Percentiles rank a stretch among this genome's conserved stretches.
These are phyloP conservation scores for Quercus aquifolioides DNA, from an alignment of 306 rosid species.

Conservation along the genomic window DNA sequence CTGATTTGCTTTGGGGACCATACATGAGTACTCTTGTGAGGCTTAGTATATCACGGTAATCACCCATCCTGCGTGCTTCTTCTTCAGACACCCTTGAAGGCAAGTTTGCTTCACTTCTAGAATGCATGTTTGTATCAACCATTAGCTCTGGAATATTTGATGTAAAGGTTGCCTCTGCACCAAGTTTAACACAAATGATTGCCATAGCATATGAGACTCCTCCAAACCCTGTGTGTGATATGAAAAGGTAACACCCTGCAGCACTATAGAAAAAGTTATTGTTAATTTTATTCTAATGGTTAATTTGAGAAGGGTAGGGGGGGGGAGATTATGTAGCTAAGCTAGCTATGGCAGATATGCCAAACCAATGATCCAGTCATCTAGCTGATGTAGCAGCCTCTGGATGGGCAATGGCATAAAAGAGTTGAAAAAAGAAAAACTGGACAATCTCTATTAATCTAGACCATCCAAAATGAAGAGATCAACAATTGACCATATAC, in stretches of 20 bases:
- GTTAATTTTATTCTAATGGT: background rate
- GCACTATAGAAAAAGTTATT: conserved; percentile 44
- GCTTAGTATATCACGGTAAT: conserved; percentile 88
- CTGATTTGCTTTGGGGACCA: conserved; percentile 92
- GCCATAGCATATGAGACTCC: conserved; percentile 93
- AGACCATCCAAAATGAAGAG: background rate
- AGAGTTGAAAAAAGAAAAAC: background rate
- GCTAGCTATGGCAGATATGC: background rate
- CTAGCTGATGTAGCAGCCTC: background rate
- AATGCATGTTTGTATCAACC: conserved; percentile 28
- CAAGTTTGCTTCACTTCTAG: conserved; percentile 33
- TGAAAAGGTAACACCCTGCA: conserved; percentile 78
- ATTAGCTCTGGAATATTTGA: conserved; percentile 41
- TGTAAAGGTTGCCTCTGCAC: conserved; percentile 45
- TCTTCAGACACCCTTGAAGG: conserved; percentile 52
- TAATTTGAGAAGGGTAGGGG: background rate
- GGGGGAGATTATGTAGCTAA: no score
- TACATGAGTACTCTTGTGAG: conserved; percentile 78
- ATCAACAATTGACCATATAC: background rate
- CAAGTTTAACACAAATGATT: conserved; percentile 61
- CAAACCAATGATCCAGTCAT: background rate
- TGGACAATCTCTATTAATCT: background rate
- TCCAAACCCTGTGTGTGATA: conserved; percentile 94
- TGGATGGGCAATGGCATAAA: background rate
- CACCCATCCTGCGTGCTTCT: conserved; percentile 74